Evolutionary conservation across 2,329 filamentous ascomycete species (phyloP).

Genomic region (Beauveria asiatica): DNA sequence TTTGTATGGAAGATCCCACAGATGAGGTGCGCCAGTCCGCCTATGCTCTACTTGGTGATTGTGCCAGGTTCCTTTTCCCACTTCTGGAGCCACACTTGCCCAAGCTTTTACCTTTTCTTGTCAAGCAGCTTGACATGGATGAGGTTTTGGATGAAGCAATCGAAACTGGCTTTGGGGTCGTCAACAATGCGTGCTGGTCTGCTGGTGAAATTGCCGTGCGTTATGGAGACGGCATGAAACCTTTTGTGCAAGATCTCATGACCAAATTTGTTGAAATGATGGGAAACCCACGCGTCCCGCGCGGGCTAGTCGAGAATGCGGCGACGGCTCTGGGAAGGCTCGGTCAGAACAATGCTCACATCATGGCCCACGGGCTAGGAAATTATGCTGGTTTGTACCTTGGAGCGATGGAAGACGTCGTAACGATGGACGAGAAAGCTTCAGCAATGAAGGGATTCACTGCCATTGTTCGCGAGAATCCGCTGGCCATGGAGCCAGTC

Average conservation of each 20-base stretch:
- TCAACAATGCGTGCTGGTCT: conserved; percentile 98
- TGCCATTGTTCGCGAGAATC: conserved; percentile 74
- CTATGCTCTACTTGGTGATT: conserved; percentile 90
- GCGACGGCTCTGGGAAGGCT: conserved; percentile 86
- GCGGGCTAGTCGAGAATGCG: conserved; percentile 85
- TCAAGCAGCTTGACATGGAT: conserved; percentile 80
- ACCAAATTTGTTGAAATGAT: conserved; percentile 74
- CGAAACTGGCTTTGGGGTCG: conserved; percentile 78
- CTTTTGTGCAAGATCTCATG: conserved; percentile 70
- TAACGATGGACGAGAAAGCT: conserved; percentile 87
- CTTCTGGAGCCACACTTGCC: conserved; percentile 68
- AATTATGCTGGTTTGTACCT: conserved; percentile 80
- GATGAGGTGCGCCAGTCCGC: conserved; percentile 95
- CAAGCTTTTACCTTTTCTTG: conserved; percentile 68
- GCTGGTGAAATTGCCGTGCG: conserved; percentile 85
- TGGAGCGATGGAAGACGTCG: conserved; percentile 70
- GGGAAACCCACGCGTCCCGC: conserved; percentile 74
- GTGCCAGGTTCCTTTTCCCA: conserved; percentile 82
- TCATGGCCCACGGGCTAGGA: conserved; percentile 68
- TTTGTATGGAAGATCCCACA: conserved; percentile 85
- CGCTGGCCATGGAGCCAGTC: conserved; percentile 82
- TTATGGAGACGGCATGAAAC: conserved; percentile 63
- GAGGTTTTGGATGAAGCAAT: conserved; percentile 68
- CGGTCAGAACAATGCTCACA: conserved; percentile 67
- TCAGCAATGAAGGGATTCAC: conserved; percentile 90